A percentile compares a stretch with the other conserved stretches of the same genome.
phyloP scores from a whole-genome alignment of 1,139 yeast species.

The Saccharomycopsis hybrid region DNA sequence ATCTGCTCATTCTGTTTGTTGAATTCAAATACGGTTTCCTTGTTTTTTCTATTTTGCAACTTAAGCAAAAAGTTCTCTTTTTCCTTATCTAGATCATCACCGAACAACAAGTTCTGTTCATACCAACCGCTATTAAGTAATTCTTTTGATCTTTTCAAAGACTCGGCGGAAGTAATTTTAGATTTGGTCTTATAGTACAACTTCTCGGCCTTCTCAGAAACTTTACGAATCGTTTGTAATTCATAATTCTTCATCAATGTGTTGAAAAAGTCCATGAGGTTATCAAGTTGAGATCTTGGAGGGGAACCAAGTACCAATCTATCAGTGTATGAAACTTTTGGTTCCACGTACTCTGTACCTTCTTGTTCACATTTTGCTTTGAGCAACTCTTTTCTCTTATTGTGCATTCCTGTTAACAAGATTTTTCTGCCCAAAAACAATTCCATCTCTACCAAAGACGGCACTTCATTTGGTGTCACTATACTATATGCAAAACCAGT shows the following conservation, averaged over 20 bases:
- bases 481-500: conserved; percentile 97
- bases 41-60: conserved; percentile 57
- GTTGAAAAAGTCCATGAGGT: conserved; percentile 65
- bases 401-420: conserved; percentile 62
- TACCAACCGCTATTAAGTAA: conserved; percentile 82
- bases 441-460: conserved; percentile 86
- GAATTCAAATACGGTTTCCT: conserved; percentile 94
- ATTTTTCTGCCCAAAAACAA: conserved; percentile 82
- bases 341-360: conserved; percentile 34
- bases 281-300: conserved; percentile 70
- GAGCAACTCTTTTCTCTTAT: conserved; percentile 48
- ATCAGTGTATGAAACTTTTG: conserved; percentile 61
- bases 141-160: conserved; percentile 80
- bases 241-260: conserved; percentile 65
- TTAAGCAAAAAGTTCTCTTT: conserved; percentile 67
- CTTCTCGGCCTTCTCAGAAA: conserved; percentile 81
- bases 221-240: conserved; percentile 54
- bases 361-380: conserved; percentile 38
- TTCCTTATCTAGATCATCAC: conserved; percentile 60
- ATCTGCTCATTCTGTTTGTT: conserved; percentile 62
- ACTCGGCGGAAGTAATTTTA: conserved; percentile 70
- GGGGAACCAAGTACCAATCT: conserved; percentile 78
- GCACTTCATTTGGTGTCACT: conserved; percentile 77
- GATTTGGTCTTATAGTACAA: conserved; percentile 80
- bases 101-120: conserved; percentile 73